Conservation (phyloP, 2,329 filamentous ascomycete genomes). For the Cryphonectria japonica region DNA sequence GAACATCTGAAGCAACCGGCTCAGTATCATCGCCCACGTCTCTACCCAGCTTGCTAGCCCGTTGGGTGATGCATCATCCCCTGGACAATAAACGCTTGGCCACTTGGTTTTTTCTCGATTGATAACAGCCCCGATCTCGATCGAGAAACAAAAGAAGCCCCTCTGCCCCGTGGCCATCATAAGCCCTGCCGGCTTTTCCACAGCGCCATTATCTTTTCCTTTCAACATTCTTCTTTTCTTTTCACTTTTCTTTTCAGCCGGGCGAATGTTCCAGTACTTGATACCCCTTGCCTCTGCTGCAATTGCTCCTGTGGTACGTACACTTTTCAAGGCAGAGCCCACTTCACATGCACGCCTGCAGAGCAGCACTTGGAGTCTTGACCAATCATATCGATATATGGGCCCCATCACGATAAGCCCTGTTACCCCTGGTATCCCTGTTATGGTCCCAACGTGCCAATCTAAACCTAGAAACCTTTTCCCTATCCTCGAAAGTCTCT, state of each 20-base stretch:
- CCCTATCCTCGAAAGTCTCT: slow-evolving; percentile 7
- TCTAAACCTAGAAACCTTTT: slow-evolving; percentile 1
- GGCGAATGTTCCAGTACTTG: background rate
- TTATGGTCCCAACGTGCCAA: background rate
- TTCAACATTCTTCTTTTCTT: background rate
- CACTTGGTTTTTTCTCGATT: background rate
- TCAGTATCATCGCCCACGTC: background rate
- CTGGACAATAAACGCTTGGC: background rate
- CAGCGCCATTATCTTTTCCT: background rate
- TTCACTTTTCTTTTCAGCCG: background rate
- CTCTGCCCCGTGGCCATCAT: background rate
- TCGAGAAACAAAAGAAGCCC: background rate
- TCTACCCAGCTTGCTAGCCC: background rate
- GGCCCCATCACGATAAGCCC: slow-evolving; percentile 8
- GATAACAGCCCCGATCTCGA: background rate
- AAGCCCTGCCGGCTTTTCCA: background rate
- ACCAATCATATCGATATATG: background rate
- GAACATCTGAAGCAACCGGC: background rate
- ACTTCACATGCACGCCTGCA: slow-evolving; percentile 21
- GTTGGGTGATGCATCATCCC: background rate
- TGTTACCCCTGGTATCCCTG: slow-evolving; percentile 10
- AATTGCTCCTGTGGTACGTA: background rate
- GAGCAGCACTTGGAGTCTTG: slow-evolving; percentile 3
- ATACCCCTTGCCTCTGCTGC: slow-evolving; percentile 6
- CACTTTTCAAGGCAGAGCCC: slow-evolving; percentile 2